Conservation (phyloP, 169 alveolate species). For the Ichthyophthirius multifiliis region DNA sequence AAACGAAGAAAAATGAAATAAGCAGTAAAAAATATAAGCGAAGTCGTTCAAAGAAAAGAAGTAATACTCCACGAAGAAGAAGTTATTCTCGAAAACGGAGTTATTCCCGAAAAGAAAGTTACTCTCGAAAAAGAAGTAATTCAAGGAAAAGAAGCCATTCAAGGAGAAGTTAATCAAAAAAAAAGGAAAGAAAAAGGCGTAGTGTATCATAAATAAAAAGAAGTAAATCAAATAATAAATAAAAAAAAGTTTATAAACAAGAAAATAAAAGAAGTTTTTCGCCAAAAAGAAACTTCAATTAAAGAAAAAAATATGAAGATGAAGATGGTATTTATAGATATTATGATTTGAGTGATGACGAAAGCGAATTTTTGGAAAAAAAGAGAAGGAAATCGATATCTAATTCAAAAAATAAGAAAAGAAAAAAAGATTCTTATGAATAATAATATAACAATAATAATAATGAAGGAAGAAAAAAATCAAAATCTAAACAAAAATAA, state of each 20-base stretch:
- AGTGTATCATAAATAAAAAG: too few species aligned
- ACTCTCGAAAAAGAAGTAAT: not conserved
- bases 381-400: too few species aligned
- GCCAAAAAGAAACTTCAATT: too few species aligned
- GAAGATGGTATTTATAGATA: too few species aligned
- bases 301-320: too few species aligned
- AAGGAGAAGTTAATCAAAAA: not conserved
- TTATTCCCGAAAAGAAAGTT: not conserved
- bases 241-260: not conserved
- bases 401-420: slow-evolving; percentile 9
- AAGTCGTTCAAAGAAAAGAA: too few species aligned
- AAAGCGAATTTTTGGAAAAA: too few species aligned
- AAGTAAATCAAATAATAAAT: not conserved
- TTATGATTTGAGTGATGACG: too few species aligned
- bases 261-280: too few species aligned
- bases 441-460: slow-evolving; percentile 14
- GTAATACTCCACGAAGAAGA: not conserved
- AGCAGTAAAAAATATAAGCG: not conserved
- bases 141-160: not conserved
- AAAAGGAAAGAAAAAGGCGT: not conserved
- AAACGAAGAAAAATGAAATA: not conserved
- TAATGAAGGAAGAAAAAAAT: not conserved
- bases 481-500: not conserved
- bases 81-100: not conserved
- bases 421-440: slow-evolving; percentile 11